These are phyloP conservation scores for Diatrype stigma DNA, from an alignment of 2,329 filamentous ascomycete genomes.

Conservation along the genomic window DNA sequence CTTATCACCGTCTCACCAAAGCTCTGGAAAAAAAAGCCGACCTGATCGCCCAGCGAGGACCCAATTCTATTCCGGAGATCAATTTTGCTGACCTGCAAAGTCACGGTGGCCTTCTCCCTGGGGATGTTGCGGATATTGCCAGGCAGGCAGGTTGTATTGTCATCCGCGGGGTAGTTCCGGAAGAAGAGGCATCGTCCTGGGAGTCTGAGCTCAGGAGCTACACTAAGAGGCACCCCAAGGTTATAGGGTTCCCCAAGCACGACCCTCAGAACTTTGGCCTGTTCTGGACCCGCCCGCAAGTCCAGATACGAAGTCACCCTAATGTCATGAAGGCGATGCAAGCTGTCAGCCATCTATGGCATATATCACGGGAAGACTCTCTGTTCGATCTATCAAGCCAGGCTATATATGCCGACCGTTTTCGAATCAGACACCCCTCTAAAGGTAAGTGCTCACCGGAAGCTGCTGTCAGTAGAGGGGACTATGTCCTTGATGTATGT, in stretches of 20 bases:
- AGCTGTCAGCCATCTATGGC: conserved; percentile 5
- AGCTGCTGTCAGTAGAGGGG: no score
- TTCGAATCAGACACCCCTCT: conserved; percentile 21
- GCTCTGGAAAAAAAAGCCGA: no score
- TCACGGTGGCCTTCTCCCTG: conserved; percentile 1
- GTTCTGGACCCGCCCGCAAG: conserved; percentile 6
- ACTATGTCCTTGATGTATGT: no score
- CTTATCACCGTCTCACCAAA: conserved; percentile 6
- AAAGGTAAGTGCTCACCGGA: conserved; percentile 35
- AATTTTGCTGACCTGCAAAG: conserved; percentile 9
- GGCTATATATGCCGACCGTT: conserved; percentile 22
- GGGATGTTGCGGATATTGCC: no score
- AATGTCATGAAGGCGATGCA: conserved; percentile 17
- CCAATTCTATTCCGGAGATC: conserved; percentile 12
- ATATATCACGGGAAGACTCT: background rate
- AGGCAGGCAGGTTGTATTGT: conserved; percentile 13
- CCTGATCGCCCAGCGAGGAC: background rate
- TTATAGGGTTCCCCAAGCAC: conserved; percentile 27
- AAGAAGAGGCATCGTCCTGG: conserved; percentile 17
- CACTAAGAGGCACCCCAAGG: conserved; percentile 31
- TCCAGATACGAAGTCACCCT: background rate
- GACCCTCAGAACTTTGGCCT: conserved; percentile 3
- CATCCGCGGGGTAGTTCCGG: conserved; percentile 17
- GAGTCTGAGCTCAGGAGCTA: conserved; percentile 35
- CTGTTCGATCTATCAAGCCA: conserved; percentile 14